Base-by-base conservation (phyloP, 2,329 filamentous ascomycete species). In the Diplodia scrobiculata region DNA sequence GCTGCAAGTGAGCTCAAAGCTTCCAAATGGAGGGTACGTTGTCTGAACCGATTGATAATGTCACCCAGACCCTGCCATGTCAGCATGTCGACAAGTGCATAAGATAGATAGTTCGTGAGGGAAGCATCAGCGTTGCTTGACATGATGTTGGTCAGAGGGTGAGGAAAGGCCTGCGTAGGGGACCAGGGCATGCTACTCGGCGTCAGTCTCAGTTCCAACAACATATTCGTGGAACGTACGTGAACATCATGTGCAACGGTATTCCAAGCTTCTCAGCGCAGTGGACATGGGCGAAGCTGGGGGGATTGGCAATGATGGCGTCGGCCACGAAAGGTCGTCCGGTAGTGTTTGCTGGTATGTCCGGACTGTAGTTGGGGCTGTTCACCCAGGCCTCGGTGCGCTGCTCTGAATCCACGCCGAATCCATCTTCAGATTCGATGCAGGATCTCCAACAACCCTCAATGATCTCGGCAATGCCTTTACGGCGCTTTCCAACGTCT, bases 61-160 rank as follows among this genome's bases (percentile, higher is more conserved):
- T 97, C 93, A 45, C 93, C 93, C 3, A 97, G 80, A 0, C 92
- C 92, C 77, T 97, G 92, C 92, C 92, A 96, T 11, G 92, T 93
- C 83, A 97, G 87, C 85, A 96, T 91, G 70, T 97, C 92, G 1
- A 96, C 90, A 21, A 96, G 81, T 0, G 89, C 87, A 72, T 96
- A 97, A 0, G 89, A 91, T 66, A 96, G 83, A 73, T 91, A 94
- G 71, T 95, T 96, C 0, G 91, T 89, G 67, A 91, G 84, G n/a
- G 86, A 86, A 5, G 86, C 83, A 71, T 95, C 91, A 1, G 89
- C 89, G 70, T 92, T 91, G 0, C 88, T 87, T 1, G 87, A 87
- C 68, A 91, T 85, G 66, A 96, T 88, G 69, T 95, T 94, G 0
- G 92, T 91, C 27, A 97, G 81, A 0, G 92, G 92, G 72, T 97